A percentile compares a stretch with the other conserved stretches of the same genome.
Evolutionary conservation across 1,284 basidiomycete genomes (phyloP).

Genomic region (Ganoderma sinense): DNA sequence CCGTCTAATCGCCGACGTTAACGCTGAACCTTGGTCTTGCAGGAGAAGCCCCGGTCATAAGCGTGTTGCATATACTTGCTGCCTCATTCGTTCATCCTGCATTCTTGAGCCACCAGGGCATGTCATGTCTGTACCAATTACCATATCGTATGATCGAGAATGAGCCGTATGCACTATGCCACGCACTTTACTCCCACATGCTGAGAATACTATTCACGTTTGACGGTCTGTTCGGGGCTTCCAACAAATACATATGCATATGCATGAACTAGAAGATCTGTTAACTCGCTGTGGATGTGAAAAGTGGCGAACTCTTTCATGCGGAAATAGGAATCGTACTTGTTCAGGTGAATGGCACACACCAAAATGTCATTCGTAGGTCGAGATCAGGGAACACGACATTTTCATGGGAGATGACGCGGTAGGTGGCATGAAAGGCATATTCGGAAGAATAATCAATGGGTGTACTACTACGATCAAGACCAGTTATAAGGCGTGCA

Average conservation of each 20-base stretch:
- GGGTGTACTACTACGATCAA: background rate
- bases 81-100: constrained; percentile 28
- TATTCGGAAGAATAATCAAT: background rate
- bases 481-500: constrained; percentile 10
- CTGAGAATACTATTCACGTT: background rate
- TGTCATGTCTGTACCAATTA: constrained; percentile 36
- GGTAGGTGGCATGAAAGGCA: background rate
- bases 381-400: background rate
- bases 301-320: background rate
- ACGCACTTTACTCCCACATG: constrained; percentile 1
- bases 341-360: no score
- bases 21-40: constrained; percentile 17
- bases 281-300: background rate
- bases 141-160: constrained; percentile 51
- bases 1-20: constrained; percentile 6
- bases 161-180: constrained; percentile 39
- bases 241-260: background rate
- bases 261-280: background rate
- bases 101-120: constrained; percentile 30
- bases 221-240: background rate
- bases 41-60: constrained; percentile 95
- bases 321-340: background rate
- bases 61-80: constrained; percentile 25
- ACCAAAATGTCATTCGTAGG: background rate
- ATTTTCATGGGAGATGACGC: background rate